Percentiles rank a stretch among this genome's conserved stretches.
These are phyloP conservation scores for Spizellomyces punctatus DNA, from an alignment of 192 early-diverging fungal genomes.

Conservation along the genomic window DNA sequence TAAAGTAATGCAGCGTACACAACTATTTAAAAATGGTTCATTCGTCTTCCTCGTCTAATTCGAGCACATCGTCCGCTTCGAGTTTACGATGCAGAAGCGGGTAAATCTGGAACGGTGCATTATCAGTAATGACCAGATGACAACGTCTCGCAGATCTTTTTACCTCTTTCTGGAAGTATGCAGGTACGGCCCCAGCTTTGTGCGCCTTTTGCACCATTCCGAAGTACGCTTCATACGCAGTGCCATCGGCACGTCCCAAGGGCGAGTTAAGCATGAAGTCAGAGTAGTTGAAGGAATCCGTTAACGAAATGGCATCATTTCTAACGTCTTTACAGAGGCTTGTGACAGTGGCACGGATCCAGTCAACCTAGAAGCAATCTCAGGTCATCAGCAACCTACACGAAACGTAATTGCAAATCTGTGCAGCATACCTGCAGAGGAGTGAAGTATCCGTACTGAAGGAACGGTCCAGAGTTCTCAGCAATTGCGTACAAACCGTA, in stretches of 20 bases:
- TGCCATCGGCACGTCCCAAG: constrained; percentile 81
- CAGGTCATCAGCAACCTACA: constrained; percentile 2
- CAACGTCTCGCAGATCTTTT: background rate
- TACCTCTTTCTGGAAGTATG: constrained; percentile 81
- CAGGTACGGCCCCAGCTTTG: constrained; percentile 63
- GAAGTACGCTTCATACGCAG: constrained; percentile 80
- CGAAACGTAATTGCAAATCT: too few species aligned
- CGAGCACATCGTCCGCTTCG: constrained; percentile 28
- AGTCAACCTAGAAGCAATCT: constrained; percentile 57
- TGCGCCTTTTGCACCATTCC: constrained; percentile 77
- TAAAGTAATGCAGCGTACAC: background rate
- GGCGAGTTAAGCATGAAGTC: constrained; percentile 91
- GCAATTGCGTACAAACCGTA: constrained; percentile 84
- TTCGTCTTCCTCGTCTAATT: constrained; percentile 32
- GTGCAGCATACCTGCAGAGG: constrained; percentile 43
- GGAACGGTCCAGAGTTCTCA: constrained; percentile 81
- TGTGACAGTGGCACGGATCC: constrained; percentile 67
- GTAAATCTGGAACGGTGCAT: constrained; percentile 12
- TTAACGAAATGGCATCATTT: constrained; percentile 78
- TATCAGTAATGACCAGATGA: background rate
- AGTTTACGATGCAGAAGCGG: constrained; percentile 33
- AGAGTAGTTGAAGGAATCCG: constrained; percentile 85
- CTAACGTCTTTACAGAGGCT: constrained; percentile 70
- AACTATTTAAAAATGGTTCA: background rate
- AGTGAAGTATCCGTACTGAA: constrained; percentile 82